Base-by-base conservation (phyloP, 768 basidiomycete genomes). In the Boletus sp. region DNA sequence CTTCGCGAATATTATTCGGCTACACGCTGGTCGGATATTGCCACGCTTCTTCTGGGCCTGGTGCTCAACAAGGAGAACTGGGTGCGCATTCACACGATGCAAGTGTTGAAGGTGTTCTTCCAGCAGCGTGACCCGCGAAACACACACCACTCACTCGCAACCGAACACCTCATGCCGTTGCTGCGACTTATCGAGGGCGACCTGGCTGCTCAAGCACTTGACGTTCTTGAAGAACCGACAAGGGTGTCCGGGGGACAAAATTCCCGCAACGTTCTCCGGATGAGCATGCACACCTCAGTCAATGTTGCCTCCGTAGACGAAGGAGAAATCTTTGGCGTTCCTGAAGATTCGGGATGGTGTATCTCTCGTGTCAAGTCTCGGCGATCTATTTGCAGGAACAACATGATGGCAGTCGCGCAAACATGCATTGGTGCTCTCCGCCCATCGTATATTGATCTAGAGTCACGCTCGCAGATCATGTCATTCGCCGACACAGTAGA, bases 171-270 rank as follows among this genome's bases (percentile, higher is more conserved):
- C 29, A 93, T 93, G 87, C 94, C 95, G 0, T 77, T 98, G 27
- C 74, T 98, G 32, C 85, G 93, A 27, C 79, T 98, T 23, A 77
- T 97, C n/a, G 87, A 90, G 61, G 91, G 90, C 2, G 89, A 94
- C 58, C 79, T 93, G 33, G 87, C 94, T 10, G 72, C 85, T 8
- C 83, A 90, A 57, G 94, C 93, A 1, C 78, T 98, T 44, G 94
- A 95, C 45, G 92, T 98, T n/a, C 79, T 98, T 7, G 93, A 97
- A 62, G 89, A 94, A 62, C 93, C 93, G 0, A 83, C 90, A 70
- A 82, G 79, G 19, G 87, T 93, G 72, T 83, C 83, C 1, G 83
- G 85, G 40, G 87, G 89, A 23, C 84, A 83, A 44, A 79, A 86
- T 0, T 90, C 91, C 1, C 88, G 88, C 55, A 88, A 92, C 60